Evolutionary conservation across 2,329 filamentous ascomycete genomes (phyloP), one percentile per base, ranked within the genome.

Genomic region (Aplosporella prunicola): DNA sequence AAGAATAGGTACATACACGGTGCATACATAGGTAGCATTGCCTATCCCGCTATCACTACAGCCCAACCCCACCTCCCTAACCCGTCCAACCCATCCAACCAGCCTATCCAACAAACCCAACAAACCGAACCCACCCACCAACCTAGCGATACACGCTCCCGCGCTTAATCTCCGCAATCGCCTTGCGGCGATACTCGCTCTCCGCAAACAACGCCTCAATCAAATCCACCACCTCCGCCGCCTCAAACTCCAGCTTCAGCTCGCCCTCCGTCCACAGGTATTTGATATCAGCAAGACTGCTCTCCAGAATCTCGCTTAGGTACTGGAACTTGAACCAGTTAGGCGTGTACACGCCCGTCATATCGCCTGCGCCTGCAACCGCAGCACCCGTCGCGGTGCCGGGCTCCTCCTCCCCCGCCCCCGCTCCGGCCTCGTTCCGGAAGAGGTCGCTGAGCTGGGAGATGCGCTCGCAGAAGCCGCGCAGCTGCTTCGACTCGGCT

Each of bases 241-340:
- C 61, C 16, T 67, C 67, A 57, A 79, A 80, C 49, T 80, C 76
- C 39, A 78, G 51, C 42, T 69, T 70, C 47, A 80, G 49, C 52
- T 76, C 76, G n/a, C 74, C 73, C 46, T 80, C 75, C 3, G 64
- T 66, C 76, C 76, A 80, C 28, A 80, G 53, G 44, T 72, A 80
- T 48, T 72, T 77, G 57, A 80, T 80, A 48, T 80, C 76, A 14
- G 72, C 76, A 11, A 80, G 57, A 32, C 68, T 74, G 39, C 71
- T 71, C 37, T 79, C 76, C 35, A 80, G 52, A 29, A 80, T 77
- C 46, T 79, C 76, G 27, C 68, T 61, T 35, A 80, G 51, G 47
- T 79, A 80, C 51, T 78, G 74, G 50, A 80, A 79, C 42, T 74
- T 75, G 44, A 80, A 62, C 76, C 76, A 80, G 45, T 71, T 72